A percentile compares a stretch with the other conserved stretches of the same genome.
phyloP scores from a whole-genome alignment of 2,329 filamentous ascomycete genomes.

The Diaporthe destruens region DNA sequence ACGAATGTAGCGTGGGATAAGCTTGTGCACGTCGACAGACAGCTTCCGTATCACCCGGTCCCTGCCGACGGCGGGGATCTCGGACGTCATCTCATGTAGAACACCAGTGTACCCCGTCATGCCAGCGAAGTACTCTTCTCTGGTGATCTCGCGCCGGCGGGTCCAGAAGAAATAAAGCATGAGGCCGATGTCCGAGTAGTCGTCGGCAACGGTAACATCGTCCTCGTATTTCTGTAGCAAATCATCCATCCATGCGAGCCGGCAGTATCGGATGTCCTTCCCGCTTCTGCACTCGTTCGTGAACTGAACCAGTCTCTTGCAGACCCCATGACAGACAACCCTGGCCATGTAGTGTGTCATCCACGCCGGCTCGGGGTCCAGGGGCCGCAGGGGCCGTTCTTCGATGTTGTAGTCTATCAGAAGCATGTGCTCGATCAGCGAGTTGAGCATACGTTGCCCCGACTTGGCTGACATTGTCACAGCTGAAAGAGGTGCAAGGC shows the following conservation, averaged over 20 bases:
- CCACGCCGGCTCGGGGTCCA: background rate
- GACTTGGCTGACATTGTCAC: background rate
- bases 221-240: background rate
- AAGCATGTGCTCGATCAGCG: constrained; percentile 20
- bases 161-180: constrained; percentile 41
- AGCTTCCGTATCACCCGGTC: constrained; percentile 43
- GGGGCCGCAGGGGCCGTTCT: background rate
- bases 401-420: constrained; percentile 24
- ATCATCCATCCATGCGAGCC: background rate
- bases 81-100: constrained; percentile 42
- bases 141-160: constrained; percentile 20
- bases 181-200: constrained; percentile 27
- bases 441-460: background rate
- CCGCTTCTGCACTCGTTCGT: background rate
- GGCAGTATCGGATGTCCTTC: background rate
- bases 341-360: constrained; percentile 1
- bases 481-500: background rate
- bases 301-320: background rate
- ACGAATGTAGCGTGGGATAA: constrained; percentile 36
- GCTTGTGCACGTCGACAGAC: constrained; percentile 41
- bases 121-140: background rate
- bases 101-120: constrained; percentile 42
- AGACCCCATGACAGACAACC: background rate
- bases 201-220: background rate
- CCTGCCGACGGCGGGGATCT: constrained; percentile 37